Base-by-base conservation (phyloP, 2,329 filamentous ascomycete genomes). In the Fusarium caatingaense region DNA sequence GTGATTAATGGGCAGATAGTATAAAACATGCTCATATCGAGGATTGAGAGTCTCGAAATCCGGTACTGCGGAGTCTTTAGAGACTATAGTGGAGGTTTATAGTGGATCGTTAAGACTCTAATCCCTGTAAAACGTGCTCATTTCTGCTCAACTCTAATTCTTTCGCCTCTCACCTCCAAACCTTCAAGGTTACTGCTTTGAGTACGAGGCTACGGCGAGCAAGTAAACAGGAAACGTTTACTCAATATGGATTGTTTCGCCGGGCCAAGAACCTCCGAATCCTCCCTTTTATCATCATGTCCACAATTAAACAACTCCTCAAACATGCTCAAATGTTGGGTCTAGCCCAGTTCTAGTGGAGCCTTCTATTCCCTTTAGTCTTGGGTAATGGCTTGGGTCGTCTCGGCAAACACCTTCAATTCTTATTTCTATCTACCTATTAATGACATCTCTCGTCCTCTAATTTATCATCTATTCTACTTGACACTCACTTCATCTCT, bases 41-140 rank as follows among this genome's bases (percentile, higher is more conserved):
- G 40, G 47, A 25, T 32, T 23, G 25, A n/a, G 37, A 60, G 55
- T 64, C 57, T 66, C 62, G 27, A 45, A 23, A 45, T 66, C 37
- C 55, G 30, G 49, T 34, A 20, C 60, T 60, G 56, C 61, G 50
- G 65, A 60, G 61, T 28, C 30, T 27, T 18, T 37, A 48, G 44
- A 57, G 62, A 25, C 49, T 40, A 16, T 28, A 42, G 60, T 66
- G 49, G 64, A 55, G 60, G 23, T 27, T 30, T 23, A 40, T 55
- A 55, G 54, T 59, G 46, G 54, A 63, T 56, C 28, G 21, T 13
- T 12, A 2, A 13, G 12, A 13, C 0, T 28, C 12, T 28, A 28
- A 28, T 54, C 74, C 72, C 68, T 41, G 69, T 64, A 76, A 79
- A 79, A 80, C 75, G 68, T 80, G 78, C 78, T 79, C 78, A 80